Base-by-base conservation (phyloP, 169 alveolate species). In the Plasmodium inui region DNA sequence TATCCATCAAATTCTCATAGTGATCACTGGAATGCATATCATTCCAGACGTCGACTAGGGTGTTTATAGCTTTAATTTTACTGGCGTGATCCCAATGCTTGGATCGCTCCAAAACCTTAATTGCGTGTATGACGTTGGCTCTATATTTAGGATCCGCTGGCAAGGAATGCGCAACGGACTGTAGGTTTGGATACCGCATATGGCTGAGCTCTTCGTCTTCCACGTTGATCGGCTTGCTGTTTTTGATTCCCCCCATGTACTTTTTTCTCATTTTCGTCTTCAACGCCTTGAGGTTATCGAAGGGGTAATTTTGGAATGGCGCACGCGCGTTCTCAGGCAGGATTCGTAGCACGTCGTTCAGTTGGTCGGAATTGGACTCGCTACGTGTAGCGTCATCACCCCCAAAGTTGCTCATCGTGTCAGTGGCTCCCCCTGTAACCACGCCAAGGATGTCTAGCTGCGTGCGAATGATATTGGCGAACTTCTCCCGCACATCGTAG, bases 31-130 rank as follows among this genome's bases (percentile, higher is more conserved):
- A 93, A 41, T 95, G 94, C 85, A 96, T 90, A 82, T 94, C 90
- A 74, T 96, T 96, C 96, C 96, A 96, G 2, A 96, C 98, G n/a
- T 96, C 94, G 9, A 96, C 93, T 72, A 96, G 93, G 1, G 96
- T 94, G 28, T 92, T 95, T 19, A 96, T 86, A 17, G 98, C 98
- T 93, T 96, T 96, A 17, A 96, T 85, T 85, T 96, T 96, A 92
- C 98, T 96, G 30, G 70, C 72, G 30, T 96, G 97, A 67, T 96
- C 98, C 98, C 98, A 96, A 72, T 96, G 95, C 26, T 92, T 95
- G 28, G 95, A 88, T 53, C 98, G 41, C 78, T 96, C 98, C 44
- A 96, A 92, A 17, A 95, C 94, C 14, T 94, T 93, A 50, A 96
- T 96, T 6, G 98, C 96, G 79, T 96, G 97, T 17, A 94, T 72